phyloP scores from a whole-genome alignment of 129 eudicot species.

The Chrysanthemum seticuspe region DNA sequence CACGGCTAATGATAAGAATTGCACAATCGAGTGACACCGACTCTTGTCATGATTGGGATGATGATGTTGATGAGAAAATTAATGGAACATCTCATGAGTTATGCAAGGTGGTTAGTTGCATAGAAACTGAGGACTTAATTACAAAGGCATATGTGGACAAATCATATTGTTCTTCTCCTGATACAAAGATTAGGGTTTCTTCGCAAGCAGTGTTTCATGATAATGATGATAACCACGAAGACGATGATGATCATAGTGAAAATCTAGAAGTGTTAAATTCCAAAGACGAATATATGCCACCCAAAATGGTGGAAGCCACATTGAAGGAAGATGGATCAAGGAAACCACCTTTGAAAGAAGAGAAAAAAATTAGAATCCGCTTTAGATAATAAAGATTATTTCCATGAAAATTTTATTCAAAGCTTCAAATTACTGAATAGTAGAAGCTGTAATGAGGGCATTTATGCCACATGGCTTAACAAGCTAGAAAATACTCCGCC shows the following conservation, averaged over 20 bases:
- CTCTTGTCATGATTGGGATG: conserved; percentile 52
- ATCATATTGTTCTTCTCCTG: conserved; percentile 33
- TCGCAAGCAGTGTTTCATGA: conserved; percentile 21
- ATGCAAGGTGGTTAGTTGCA: conserved; percentile 83
- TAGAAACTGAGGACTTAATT: conserved; percentile 44
- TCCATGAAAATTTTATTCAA: conserved; percentile 24
- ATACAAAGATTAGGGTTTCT: conserved; percentile 30
- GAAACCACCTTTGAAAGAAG: conserved; percentile 23
- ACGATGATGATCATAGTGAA: conserved; percentile 18
- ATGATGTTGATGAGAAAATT: conserved; percentile 52
- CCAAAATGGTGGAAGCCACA: conserved; percentile 1
- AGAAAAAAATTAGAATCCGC: conserved; percentile 2
- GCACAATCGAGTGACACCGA: conserved; percentile 53
- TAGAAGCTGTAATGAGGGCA: conserved; percentile 57
- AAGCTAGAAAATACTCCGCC: conserved; percentile 41
- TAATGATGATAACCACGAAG: too few relatives aligned
- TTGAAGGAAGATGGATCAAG: neutral
- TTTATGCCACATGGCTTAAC: conserved; percentile 35
- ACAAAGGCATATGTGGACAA: conserved; percentile 18
- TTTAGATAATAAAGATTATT: neutral
- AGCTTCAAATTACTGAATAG: conserved; percentile 50
- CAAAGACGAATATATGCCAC: conserved; percentile 19
- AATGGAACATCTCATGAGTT: conserved; percentile 45
- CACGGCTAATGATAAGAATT: conserved; percentile 30
- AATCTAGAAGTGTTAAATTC: conserved; percentile 16